Evolutionary conservation across 2,329 filamentous ascomycete species (phyloP), one percentile per base, ranked within the genome.

Genomic region (Beauveria sp.): DNA sequence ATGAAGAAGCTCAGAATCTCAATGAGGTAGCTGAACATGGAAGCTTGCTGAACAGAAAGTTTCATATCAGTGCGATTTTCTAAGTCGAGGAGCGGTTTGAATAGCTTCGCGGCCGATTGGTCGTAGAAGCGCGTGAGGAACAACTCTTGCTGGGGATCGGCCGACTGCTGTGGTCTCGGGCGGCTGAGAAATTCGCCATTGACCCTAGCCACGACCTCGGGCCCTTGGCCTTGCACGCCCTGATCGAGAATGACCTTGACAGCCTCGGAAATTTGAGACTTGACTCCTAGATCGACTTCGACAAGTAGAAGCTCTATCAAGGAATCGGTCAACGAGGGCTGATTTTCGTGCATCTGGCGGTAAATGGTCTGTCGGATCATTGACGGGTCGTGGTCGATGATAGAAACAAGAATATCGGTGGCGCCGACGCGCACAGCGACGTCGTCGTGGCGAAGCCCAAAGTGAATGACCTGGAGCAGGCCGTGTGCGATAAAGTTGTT

Each of bases 1-100:
- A 97, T 87, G 72, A 97, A 97, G 77, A 96, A 97, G 71, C 90
- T 92, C 55, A 97, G 81, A 30, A 97, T 90, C 71, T 99, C 94
- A 59, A 97, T 89, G 55, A 99, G 79, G 71, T 97, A 94, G 22
- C 87, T 88, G 73, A 92, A 96, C 64, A 97, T 82, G n/a, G 91
- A 90, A 28, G 94, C 91, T 72, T 96, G 88, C 68, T 94, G 87
- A 59, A 91, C 88, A 26, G 84, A 83, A 66, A 97, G 87, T 63
- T 86, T 80, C 76, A 89, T 82, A 67, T 90, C 84, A 46, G 81
- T 73, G 63, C 86, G 83, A 56, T 82, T 78, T 70, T 96, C 89
- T 43, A 99, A 80, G 61, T 92, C 87, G 65, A 92, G 87, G 51
- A 99, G 77, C 6, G 94, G 94, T 70, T 88, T 85, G 75, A 97